A percentile compares a stretch with the other conserved stretches of the same genome.
Conservation (phyloP, 1,284 basidiomycete genomes). For the Heliocybe sulcata region DNA sequence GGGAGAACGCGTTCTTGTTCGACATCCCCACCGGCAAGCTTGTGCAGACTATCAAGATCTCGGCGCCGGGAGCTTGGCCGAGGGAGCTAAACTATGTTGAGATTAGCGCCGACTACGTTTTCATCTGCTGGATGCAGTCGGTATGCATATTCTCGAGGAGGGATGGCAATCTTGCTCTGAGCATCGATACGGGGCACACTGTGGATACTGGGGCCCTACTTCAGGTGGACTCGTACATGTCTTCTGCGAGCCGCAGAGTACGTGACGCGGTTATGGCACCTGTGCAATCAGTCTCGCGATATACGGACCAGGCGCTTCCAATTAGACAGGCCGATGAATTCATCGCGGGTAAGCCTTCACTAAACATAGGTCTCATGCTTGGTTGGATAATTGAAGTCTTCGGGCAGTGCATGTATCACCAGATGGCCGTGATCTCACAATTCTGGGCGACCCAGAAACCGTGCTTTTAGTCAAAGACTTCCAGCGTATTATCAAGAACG, state of each 20-base stretch:
- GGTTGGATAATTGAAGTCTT: neutral
- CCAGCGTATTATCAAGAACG: conserved; percentile 29
- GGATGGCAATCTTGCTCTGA: conserved; percentile 23
- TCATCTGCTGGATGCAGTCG: conserved; percentile 49
- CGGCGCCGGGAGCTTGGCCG: conserved; percentile 17
- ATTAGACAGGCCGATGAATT: neutral
- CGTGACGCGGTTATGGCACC: neutral
- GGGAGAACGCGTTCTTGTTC: conserved; percentile 45
- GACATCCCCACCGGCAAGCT: conserved; percentile 44
- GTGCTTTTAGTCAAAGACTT: conserved; percentile 50
- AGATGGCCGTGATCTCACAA: conserved; percentile 47
- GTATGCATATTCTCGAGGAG: conserved; percentile 46
- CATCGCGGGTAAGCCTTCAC: neutral
- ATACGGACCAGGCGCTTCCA: neutral
- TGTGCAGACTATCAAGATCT: conserved; percentile 35
- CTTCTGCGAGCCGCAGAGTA: neutral
- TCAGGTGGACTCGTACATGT: neutral
- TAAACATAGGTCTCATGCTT: too few relatives aligned
- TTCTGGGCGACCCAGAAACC: conserved; percentile 33
- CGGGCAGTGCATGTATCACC: conserved; percentile 51
- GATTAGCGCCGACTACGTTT: conserved; percentile 46
- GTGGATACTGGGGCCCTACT: conserved; percentile 14
- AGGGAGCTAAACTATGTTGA: conserved; percentile 59
- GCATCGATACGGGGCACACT: conserved; percentile 10
- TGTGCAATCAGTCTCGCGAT: neutral